A percentile compares a stretch with the other conserved stretches of the same genome.
Evolutionary conservation across 345 rosid genomes (phyloP).

Genomic region (Sonneratia alba): DNA sequence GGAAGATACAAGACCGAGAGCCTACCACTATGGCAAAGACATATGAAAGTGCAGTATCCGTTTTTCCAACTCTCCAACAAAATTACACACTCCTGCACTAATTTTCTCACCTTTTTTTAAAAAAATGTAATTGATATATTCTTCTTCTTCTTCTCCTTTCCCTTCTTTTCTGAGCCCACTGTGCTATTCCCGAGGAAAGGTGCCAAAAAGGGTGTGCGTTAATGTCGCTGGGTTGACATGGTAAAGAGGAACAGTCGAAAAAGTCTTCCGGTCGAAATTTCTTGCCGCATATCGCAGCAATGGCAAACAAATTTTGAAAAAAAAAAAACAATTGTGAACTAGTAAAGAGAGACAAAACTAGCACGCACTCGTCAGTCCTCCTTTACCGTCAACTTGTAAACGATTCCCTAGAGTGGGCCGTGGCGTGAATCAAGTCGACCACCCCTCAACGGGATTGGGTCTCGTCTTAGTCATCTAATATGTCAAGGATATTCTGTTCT

Average conservation of each 20-base stretch:
- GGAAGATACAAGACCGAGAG: neutral
- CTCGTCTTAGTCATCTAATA: no score
- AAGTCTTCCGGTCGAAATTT: conserved; percentile 29
- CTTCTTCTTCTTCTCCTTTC: neutral
- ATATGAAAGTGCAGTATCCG: neutral
- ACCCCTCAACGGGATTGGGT: no score
- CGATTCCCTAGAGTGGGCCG: no score
- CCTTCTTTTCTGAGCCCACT: conserved; percentile 10
- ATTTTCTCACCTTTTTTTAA: neutral
- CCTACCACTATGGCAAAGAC: neutral
- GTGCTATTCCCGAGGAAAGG: conserved; percentile 39
- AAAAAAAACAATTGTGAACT: neutral
- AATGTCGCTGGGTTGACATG: conserved; percentile 54
- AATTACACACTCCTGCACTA: neutral
- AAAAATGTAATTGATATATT: neutral
- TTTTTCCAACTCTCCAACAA: neutral
- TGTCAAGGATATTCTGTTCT: no score
- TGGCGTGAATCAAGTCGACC: no score
- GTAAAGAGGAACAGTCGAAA: conserved; percentile 70
- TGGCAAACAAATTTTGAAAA: neutral
- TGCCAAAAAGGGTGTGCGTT: conserved; percentile 34
- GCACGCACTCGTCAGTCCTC: neutral
- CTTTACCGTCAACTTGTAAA: neutral
- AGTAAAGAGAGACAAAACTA: conserved; percentile 17
- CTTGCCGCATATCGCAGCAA: no score